Conservation (phyloP, 176 grass and related monocot species). For the Panicum miliaceum region DNA sequence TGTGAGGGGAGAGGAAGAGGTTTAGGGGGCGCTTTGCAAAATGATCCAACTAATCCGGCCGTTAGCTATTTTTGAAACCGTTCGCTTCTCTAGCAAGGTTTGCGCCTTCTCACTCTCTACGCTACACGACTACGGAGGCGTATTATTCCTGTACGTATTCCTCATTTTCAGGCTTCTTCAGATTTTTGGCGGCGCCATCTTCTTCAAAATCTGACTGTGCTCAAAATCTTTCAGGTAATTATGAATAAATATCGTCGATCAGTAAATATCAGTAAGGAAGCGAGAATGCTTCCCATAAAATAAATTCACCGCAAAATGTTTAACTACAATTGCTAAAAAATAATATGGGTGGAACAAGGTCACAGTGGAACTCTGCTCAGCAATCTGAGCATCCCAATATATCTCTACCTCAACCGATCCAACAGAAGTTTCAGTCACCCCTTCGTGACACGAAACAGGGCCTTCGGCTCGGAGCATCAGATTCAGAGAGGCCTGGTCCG, state of each 20-base stretch:
- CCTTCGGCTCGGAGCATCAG: constrained; percentile 12
- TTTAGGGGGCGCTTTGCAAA: constrained; percentile 35
- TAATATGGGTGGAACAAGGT: background rate
- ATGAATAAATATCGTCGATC: constrained; percentile 20
- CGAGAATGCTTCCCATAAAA: constrained; percentile 8
- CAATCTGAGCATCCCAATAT: constrained; percentile 33
- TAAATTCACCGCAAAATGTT: constrained; percentile 27
- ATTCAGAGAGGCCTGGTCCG: constrained; percentile 84
- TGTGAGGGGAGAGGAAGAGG: background rate
- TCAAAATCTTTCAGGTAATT: background rate
- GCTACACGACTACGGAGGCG: background rate
- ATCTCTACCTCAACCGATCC: constrained; percentile 9
- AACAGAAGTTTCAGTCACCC: constrained; percentile 54
- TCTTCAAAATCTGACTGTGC: background rate
- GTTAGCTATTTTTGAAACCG: constrained; percentile 21
- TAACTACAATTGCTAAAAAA: constrained; percentile 44
- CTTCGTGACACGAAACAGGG: constrained; percentile 56
- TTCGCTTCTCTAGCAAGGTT: background rate
- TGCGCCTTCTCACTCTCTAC: fast-evolving
- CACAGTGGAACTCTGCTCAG: constrained; percentile 11
- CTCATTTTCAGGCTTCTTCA: too few relatives aligned
- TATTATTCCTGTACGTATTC: background rate
- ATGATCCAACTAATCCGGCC: constrained; percentile 5
- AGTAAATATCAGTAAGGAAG: constrained; percentile 37
- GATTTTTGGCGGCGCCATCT: too few relatives aligned